phyloP scores from a whole-genome alignment of 495 filamentous ascomycete species.

The Penicillium simplicissimum region DNA sequence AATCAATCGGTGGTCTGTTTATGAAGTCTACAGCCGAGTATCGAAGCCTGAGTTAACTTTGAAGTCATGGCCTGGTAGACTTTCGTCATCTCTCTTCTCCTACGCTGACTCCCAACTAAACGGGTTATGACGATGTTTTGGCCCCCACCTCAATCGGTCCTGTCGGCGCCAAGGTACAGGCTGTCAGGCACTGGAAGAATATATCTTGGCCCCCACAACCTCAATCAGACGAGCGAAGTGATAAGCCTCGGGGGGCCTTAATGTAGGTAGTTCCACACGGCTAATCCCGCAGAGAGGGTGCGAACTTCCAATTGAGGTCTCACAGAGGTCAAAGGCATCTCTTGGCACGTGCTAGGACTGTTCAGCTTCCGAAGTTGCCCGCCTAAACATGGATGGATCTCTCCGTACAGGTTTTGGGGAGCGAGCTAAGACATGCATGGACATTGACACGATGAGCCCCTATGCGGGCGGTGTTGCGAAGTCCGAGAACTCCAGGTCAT shows the following conservation, averaged over 20 bases:
- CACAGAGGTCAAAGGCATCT: too few relatives aligned
- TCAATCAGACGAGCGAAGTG: background rate
- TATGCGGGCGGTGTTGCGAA: too few relatives aligned
- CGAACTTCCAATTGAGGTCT: too few relatives aligned
- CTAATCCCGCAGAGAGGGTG: background rate
- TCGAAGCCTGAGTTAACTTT: too few relatives aligned
- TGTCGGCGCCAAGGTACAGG: background rate
- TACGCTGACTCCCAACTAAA: background rate
- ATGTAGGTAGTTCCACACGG: background rate
- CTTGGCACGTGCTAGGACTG: background rate
- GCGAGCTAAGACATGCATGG: too few relatives aligned
- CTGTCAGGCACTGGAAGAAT: background rate
- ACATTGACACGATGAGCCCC: too few relatives aligned
- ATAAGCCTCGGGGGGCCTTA: background rate
- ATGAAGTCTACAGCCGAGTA: too few relatives aligned
- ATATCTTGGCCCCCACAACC: background rate
- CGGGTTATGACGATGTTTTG: background rate
- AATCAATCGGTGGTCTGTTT: too few relatives aligned
- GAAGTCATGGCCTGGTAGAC: background rate
- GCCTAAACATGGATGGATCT: background rate
- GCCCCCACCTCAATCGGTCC: background rate
- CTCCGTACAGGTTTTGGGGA: too few relatives aligned
- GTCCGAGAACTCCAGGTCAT: too few relatives aligned
- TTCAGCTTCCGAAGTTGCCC: background rate
- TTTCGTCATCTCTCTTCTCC: background rate